Conservation (phyloP, 2,329 filamentous ascomycete species). For the Aspergillus fijiensis region DNA sequence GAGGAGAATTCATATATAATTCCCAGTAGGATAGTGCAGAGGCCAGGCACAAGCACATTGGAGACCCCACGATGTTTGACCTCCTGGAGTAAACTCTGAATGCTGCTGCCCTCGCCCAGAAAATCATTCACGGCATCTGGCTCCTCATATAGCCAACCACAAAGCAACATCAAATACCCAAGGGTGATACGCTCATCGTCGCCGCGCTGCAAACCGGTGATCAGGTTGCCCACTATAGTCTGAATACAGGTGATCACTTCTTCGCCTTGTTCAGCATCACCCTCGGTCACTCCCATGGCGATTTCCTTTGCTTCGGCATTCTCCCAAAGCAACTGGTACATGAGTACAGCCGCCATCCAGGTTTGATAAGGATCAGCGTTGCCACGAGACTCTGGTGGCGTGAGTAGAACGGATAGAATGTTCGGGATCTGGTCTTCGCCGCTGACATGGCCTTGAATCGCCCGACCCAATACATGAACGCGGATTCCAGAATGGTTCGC, state of each 20-base stretch:
- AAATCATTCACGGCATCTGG: constrained; percentile 90
- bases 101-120: constrained; percentile 82
- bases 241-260: constrained; percentile 95
- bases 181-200: constrained; percentile 78
- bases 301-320: constrained; percentile 74
- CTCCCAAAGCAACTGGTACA: constrained; percentile 82
- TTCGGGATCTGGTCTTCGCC: constrained; percentile 83
- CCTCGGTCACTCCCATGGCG: constrained; percentile 81
- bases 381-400: constrained; percentile 60
- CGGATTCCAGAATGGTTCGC: constrained; percentile 76
- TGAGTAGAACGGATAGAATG: constrained; percentile 77
- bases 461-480: constrained; percentile 79
- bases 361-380: constrained; percentile 77
- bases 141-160: constrained; percentile 89
- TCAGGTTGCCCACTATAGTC: constrained; percentile 79
- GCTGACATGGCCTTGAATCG: constrained; percentile 80
- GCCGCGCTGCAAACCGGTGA: constrained; percentile 71
- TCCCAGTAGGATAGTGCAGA: constrained; percentile 81
- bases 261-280: constrained; percentile 83
- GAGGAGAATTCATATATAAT: constrained; percentile 96
- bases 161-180: constrained; percentile 85
- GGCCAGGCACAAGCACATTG: constrained; percentile 70
- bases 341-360: constrained; percentile 85
- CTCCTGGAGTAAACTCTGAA: constrained; percentile 80
- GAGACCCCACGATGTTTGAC: constrained; percentile 63